These are phyloP conservation scores for Mortierella sp. DNA, from an alignment of 371 early-diverging fungal genomes.

Conservation along the genomic window DNA sequence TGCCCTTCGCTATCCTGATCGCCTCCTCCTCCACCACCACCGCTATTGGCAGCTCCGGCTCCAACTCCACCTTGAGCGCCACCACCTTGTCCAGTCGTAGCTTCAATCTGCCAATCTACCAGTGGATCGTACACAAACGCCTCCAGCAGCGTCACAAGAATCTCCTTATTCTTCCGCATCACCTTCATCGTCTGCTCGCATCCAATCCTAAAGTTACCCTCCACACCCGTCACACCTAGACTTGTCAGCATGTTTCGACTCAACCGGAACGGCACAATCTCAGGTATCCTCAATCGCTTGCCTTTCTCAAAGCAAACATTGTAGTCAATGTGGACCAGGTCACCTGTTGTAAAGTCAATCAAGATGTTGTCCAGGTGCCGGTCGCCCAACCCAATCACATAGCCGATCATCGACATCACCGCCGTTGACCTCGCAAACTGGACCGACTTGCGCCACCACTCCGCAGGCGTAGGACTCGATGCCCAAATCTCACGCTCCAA, in stretches of 20 bases:
- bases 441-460: constrained; percentile 84
- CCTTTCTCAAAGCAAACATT: constrained; percentile 99
- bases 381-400: constrained; percentile 99
- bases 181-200: constrained; percentile 84
- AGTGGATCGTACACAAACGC: constrained; percentile 97
- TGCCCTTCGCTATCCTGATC: constrained; percentile 27
- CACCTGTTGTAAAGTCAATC: constrained; percentile 87
- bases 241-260: constrained; percentile 89
- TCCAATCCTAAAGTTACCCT: constrained; percentile 84
- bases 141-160: constrained; percentile 88
- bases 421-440: constrained; percentile 93
- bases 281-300: constrained; percentile 89
- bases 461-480: constrained; percentile 65
- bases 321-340: constrained; percentile 98
- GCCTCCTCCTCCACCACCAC: constrained; percentile 14
- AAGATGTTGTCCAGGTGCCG: constrained; percentile 98
- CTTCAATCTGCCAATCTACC: constrained; percentile 70
- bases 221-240: constrained; percentile 84
- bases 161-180: constrained; percentile 84
- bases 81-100: constrained; percentile 32
- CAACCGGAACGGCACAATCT: constrained; percentile 97
- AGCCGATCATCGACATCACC: constrained; percentile 95
- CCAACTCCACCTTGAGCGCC: constrained; percentile 8
- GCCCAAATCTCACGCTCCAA: constrained; percentile 72
- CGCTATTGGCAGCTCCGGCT: not conserved